These are phyloP conservation scores for Candolleomyces aberdarensis DNA, from an alignment of 768 basidiomycete species.

Conservation along the genomic window DNA sequence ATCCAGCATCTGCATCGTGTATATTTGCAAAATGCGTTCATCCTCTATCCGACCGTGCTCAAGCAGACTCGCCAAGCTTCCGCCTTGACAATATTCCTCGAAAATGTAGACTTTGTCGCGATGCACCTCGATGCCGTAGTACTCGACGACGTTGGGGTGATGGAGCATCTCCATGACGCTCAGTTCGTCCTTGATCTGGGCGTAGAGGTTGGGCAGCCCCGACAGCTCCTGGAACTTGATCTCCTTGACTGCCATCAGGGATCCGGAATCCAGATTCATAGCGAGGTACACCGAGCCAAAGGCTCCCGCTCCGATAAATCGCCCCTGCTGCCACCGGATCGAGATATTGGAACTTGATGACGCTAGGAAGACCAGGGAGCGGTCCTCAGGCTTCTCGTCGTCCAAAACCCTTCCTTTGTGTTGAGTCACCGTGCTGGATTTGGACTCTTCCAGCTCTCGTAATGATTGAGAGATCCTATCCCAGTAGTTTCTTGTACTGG, in stretches of 20 bases:
- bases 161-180: slow-evolving; percentile 97
- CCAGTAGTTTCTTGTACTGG: slow-evolving; percentile 72
- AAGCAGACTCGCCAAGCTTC: slow-evolving; percentile 82
- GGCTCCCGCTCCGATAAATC: slow-evolving; percentile 97
- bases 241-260: slow-evolving; percentile 99
- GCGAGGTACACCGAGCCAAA: slow-evolving; percentile 99
- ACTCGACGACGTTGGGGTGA: slow-evolving; percentile 97
- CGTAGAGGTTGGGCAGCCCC: slow-evolving; percentile 81
- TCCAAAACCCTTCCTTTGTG: slow-evolving; percentile 92
- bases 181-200: slow-evolving; percentile 94
- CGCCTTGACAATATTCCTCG: slow-evolving; percentile 97
- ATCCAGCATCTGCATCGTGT: slow-evolving; percentile 96
- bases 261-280: slow-evolving; percentile 92
- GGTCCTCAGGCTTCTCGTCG: slow-evolving; percentile 90
- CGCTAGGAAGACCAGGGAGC: slow-evolving; percentile 90
- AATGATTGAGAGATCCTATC: slow-evolving; percentile 64
- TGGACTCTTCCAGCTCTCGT: slow-evolving; percentile 52
- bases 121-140: slow-evolving; percentile 98
- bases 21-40: slow-evolving; percentile 91
- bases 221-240: slow-evolving; percentile 95
- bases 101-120: slow-evolving; percentile 99
- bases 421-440: slow-evolving; percentile 39
- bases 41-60: slow-evolving; percentile 96
- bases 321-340: slow-evolving; percentile 96
- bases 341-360: slow-evolving; percentile 95